A percentile compares a stretch with the other conserved stretches of the same genome.
Conservation (phyloP, 2,329 filamentous ascomycete species). For the Penicillium sp. region DNA sequence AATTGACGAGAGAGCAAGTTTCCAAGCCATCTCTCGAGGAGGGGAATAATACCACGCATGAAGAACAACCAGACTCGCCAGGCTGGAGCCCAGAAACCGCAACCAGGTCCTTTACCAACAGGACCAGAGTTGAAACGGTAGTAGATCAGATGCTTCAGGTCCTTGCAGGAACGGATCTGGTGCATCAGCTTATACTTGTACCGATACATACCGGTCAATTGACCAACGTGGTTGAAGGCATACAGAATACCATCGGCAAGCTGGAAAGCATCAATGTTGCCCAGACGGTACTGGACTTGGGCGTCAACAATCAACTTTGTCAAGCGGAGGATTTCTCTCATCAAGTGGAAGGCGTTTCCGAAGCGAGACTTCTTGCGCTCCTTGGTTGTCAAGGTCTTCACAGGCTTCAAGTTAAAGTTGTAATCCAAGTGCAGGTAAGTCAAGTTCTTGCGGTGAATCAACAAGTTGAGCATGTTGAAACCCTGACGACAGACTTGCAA, state of each 20-base stretch:
- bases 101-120: constrained; percentile 95
- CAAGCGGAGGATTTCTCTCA: constrained; percentile 93
- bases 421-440: constrained; percentile 98
- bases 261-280: constrained; percentile 98
- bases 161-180: constrained; percentile 98
- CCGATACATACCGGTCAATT: constrained; percentile 98
- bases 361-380: constrained; percentile 99
- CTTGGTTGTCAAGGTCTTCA: constrained; percentile 97
- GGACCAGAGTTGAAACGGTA: constrained; percentile 97
- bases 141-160: constrained; percentile 98
- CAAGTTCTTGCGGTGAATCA: constrained; percentile 97
- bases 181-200: constrained; percentile 99
- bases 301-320: constrained; percentile 98
- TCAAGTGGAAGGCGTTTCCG: constrained; percentile 97
- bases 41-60: constrained; percentile 95
- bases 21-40: constrained; percentile 95
- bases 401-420: constrained; percentile 98
- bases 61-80: constrained; percentile 99
- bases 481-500: constrained; percentile 97
- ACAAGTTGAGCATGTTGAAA: constrained; percentile 97
- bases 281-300: constrained; percentile 94
- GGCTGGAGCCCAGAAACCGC: constrained; percentile 97
- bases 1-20: constrained; percentile 97
- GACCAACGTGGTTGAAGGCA: constrained; percentile 97
- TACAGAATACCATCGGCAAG: constrained; percentile 98